Evolutionary conservation across 176 grass and related monocot species (phyloP).

Genomic region (Aechmea fasciata): DNA sequence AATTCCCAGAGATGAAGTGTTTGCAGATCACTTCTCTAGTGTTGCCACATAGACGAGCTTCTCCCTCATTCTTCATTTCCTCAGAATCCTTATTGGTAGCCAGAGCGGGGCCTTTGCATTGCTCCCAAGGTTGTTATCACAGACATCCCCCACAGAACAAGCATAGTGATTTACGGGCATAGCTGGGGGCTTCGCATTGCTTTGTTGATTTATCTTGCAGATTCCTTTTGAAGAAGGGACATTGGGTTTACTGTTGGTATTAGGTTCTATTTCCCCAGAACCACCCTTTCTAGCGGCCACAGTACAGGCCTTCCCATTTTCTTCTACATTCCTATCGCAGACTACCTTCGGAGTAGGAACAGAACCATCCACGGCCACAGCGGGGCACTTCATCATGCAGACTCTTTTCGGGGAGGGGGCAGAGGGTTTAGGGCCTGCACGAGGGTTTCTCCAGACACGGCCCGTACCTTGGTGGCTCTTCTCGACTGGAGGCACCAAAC

Average conservation of each 20-base stretch:
- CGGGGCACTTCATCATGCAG: no score
- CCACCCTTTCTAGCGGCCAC: no score
- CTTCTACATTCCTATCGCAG: no score
- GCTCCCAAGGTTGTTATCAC: background rate
- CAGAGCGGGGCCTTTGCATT: background rate
- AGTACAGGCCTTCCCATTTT: no score
- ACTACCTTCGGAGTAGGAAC: no score
- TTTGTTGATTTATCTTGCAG: no score
- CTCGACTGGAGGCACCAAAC: slow-evolving; percentile 7
- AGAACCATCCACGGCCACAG: no score
- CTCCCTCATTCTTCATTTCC: slow-evolving; percentile 61
- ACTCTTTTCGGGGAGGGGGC: background rate
- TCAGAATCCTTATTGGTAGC: background rate
- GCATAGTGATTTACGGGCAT: background rate
- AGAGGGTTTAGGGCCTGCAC: slow-evolving; percentile 36
- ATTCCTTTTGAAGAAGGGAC: no score
- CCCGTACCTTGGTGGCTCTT: slow-evolving; percentile 19
- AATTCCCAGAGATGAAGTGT: slow-evolving; percentile 52
- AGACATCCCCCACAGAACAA: background rate
- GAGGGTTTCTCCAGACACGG: slow-evolving; percentile 64
- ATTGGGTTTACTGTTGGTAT: no score
- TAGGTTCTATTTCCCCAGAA: no score
- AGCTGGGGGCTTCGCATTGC: background rate
- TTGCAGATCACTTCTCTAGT: slow-evolving; percentile 43
- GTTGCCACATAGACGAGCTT: slow-evolving; percentile 21